Conservation (phyloP, 352 stramenopile genomes). For the Pythium plurisporium region DNA sequence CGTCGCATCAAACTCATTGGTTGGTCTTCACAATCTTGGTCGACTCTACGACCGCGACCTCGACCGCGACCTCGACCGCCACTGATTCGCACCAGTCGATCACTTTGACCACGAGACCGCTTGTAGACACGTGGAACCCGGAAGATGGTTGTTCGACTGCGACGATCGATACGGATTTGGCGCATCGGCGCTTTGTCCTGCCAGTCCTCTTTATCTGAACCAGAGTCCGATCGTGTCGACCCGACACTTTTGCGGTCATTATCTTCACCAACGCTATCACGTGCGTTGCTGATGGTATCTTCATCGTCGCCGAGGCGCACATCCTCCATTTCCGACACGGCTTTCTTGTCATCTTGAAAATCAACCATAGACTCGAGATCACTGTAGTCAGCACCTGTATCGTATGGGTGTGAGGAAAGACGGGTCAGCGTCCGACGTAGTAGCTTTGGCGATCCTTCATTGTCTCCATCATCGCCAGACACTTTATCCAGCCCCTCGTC, state of each 20-base stretch:
- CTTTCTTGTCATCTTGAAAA: conserved; percentile 5
- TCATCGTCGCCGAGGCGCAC: neutral
- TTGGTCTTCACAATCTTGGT: conserved; percentile 13
- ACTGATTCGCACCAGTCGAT: neutral
- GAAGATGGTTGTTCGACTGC: conserved; percentile 20
- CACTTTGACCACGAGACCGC: neutral
- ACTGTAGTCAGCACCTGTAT: conserved; percentile 15
- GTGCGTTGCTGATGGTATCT: neutral
- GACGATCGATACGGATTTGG: no score
- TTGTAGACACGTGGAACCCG: conserved; percentile 13
- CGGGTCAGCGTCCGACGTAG: neutral
- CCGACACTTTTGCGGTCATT: conserved; percentile 12
- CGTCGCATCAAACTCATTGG: conserved; percentile 40
- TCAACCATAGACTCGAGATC: conserved; percentile 20
- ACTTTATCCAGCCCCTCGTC: neutral
- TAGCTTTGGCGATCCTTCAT: neutral
- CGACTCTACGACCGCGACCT: conserved; percentile 16
- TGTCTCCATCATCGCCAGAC: conserved; percentile 3
- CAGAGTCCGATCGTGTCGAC: conserved; percentile 27
- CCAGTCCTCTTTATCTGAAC: conserved; percentile 21
- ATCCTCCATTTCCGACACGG: neutral
- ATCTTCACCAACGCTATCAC: neutral
- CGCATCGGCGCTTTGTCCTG: neutral
- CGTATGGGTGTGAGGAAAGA: neutral
- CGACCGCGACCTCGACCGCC: no score